These are phyloP conservation scores for Neopestalotiopsis sp. DNA, from an alignment of 2,329 filamentous ascomycete species.

Conservation along the genomic window DNA sequence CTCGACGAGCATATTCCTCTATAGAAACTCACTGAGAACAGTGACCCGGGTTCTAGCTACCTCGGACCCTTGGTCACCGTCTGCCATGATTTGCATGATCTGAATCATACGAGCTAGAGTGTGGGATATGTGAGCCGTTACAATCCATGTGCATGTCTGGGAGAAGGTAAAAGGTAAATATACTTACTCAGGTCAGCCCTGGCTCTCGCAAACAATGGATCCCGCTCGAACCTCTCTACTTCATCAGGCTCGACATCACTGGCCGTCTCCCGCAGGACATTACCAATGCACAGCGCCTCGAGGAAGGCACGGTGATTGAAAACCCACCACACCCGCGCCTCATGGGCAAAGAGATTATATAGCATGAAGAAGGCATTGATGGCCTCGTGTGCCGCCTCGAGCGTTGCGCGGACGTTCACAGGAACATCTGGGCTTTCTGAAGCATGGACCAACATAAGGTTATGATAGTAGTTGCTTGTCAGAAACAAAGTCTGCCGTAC, in stretches of 20 bases:
- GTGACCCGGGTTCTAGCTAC: slow-evolving; percentile 65
- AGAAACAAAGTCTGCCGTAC: slow-evolving; percentile 79
- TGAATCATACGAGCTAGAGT: slow-evolving; percentile 64
- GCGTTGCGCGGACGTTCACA: slow-evolving; percentile 70
- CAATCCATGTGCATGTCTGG: neutral
- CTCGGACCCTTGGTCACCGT: slow-evolving; percentile 60
- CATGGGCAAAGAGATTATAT: slow-evolving; percentile 69
- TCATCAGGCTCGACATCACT: slow-evolving; percentile 54
- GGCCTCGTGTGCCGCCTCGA: slow-evolving; percentile 79
- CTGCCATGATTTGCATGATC: slow-evolving; percentile 65
- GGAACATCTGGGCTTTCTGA: slow-evolving; percentile 70
- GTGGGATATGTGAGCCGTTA: slow-evolving; percentile 19
- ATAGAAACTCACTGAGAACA: slow-evolving; percentile 61
- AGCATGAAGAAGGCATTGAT: slow-evolving; percentile 78
- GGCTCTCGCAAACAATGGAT: slow-evolving; percentile 65
- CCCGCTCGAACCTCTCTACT: slow-evolving; percentile 45
- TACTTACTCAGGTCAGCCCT: slow-evolving; percentile 65
- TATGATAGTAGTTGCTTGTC: slow-evolving; percentile 84
- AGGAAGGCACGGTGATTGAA: slow-evolving; percentile 83
- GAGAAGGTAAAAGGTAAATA: neutral
- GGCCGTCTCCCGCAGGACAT: slow-evolving; percentile 59
- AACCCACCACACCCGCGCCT: slow-evolving; percentile 84
- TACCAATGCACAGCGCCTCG: slow-evolving; percentile 73
- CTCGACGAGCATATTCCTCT: neutral
- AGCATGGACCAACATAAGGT: slow-evolving; percentile 79